A percentile compares a stretch with the other conserved stretches of the same genome.
Conservation (phyloP, 371 early-diverging fungal species). For the Actinomortierella wolfii region DNA sequence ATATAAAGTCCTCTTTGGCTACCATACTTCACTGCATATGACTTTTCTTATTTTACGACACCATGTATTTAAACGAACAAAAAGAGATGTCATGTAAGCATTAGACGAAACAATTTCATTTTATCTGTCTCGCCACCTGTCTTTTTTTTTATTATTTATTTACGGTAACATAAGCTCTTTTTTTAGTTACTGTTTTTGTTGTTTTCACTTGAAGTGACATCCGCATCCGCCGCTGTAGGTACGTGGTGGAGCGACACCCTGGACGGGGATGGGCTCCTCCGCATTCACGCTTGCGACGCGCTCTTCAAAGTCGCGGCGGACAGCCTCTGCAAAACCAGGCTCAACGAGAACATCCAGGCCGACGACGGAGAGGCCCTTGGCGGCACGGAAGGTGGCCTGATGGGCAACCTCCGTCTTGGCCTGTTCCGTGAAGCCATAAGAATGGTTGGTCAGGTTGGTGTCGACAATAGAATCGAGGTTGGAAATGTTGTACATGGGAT, state of each 20-base stretch:
- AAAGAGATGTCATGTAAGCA: too few species aligned
- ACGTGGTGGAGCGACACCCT: background rate
- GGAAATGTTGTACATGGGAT: constrained; percentile 55
- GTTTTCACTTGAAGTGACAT: constrained; percentile 16
- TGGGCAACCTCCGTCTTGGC: constrained; percentile 70
- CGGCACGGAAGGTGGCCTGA: constrained; percentile 56
- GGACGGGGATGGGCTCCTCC: constrained; percentile 5
- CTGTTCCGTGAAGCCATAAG: constrained; percentile 63
- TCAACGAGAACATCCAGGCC: constrained; percentile 46
- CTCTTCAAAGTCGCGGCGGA: constrained; percentile 21
- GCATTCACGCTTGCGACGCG: background rate
- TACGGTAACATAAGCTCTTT: background rate
- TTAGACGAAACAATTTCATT: too few species aligned
- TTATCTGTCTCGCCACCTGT: too few species aligned
- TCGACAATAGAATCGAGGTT: constrained; percentile 46
- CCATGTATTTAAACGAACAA: too few species aligned
- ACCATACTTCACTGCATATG: too few species aligned
- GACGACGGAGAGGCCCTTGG: constrained; percentile 48
- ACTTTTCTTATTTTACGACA: too few species aligned
- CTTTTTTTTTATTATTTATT: too few species aligned
- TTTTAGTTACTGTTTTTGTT: constrained; percentile 1
- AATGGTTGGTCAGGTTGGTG: constrained; percentile 63
- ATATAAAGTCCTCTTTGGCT: too few species aligned
- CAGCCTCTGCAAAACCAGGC: constrained; percentile 24
- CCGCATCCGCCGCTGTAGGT: constrained; percentile 22